Evolutionary conservation across 352 stramenopile species (phyloP).

Genomic region (Pythium brassicae): DNA sequence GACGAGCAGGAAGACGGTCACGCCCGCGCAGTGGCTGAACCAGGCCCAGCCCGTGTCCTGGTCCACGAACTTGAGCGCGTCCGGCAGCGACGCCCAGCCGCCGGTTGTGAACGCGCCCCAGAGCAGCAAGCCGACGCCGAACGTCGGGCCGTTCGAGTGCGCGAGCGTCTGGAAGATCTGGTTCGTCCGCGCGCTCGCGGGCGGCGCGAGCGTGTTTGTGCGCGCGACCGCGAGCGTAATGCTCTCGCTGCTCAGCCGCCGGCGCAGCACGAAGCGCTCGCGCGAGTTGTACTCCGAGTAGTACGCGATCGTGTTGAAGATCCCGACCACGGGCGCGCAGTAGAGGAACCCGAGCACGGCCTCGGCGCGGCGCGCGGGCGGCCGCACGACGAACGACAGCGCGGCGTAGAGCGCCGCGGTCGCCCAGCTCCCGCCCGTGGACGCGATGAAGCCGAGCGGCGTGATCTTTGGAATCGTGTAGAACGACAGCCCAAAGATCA

Average conservation of each 20-base stretch:
- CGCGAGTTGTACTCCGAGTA: conserved; percentile 83
- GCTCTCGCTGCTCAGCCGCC: conserved; percentile 64
- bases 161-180: conserved; percentile 15
- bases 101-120: conserved; percentile 74
- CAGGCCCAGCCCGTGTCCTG: conserved; percentile 81
- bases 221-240: conserved; percentile 72
- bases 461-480: conserved; percentile 86
- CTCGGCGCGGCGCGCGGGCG: conserved; percentile 35
- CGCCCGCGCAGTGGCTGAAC: conserved; percentile 79
- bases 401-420: conserved; percentile 52
- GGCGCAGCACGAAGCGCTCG: conserved; percentile 70
- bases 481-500: conserved; percentile 82
- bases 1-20: conserved; percentile 74
- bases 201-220: conserved; percentile 31
- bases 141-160: conserved; percentile 51
- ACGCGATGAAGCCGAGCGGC: conserved; percentile 71
- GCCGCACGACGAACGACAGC: conserved; percentile 53
- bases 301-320: conserved; percentile 85
- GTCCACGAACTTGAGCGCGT: conserved; percentile 80
- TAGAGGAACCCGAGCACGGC: conserved; percentile 65
- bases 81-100: conserved; percentile 72
- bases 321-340: conserved; percentile 63
- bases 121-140: conserved; percentile 56
- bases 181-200: conserved; percentile 10
- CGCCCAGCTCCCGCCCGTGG: conserved; percentile 62